Conservation (phyloP, 805 yeast species). For the Pichia nanzhaoensis region DNA sequence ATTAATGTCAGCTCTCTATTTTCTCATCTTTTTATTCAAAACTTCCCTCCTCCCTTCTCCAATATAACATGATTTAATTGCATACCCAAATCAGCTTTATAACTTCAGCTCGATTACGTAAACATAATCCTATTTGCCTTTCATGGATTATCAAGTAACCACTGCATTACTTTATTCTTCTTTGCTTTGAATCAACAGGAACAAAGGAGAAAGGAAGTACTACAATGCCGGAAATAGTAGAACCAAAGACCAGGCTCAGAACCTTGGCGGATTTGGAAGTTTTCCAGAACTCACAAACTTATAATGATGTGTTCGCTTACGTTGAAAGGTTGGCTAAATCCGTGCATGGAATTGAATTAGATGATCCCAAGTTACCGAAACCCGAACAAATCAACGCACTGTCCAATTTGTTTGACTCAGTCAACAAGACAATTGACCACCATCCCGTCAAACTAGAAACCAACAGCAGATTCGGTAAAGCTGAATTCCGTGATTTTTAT, state of each 20-base stretch:
- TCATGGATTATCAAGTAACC: no score
- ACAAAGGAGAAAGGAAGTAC: no score
- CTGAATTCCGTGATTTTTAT: conserved; percentile 79
- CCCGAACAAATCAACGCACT: conserved; percentile 25
- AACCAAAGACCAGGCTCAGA: conserved; percentile 21
- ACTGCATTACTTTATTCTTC: no score
- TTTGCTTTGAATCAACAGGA: no score
- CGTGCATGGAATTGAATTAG: conserved; percentile 39
- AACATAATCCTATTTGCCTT: no score
- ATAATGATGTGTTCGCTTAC: conserved; percentile 45
- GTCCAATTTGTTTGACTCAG: conserved; percentile 37
- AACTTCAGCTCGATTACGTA: no score
- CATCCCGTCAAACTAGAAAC: conserved; percentile 68
- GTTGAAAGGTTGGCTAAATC: conserved; percentile 52
- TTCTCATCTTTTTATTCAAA: no score
- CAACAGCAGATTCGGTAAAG: conserved; percentile 81
- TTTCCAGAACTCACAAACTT: conserved; percentile 51
- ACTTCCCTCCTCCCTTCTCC: no score
- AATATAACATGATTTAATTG: no score
- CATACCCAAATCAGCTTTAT: no score
- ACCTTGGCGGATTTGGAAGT: conserved; percentile 47
- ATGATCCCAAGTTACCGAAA: conserved; percentile 16
- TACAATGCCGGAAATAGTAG: background rate
- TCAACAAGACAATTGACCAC: conserved; percentile 37
- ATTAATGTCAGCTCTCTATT: no score